Conservation (phyloP, 192 early-diverging fungal genomes). For the Fimicolochytrium jonesii region DNA sequence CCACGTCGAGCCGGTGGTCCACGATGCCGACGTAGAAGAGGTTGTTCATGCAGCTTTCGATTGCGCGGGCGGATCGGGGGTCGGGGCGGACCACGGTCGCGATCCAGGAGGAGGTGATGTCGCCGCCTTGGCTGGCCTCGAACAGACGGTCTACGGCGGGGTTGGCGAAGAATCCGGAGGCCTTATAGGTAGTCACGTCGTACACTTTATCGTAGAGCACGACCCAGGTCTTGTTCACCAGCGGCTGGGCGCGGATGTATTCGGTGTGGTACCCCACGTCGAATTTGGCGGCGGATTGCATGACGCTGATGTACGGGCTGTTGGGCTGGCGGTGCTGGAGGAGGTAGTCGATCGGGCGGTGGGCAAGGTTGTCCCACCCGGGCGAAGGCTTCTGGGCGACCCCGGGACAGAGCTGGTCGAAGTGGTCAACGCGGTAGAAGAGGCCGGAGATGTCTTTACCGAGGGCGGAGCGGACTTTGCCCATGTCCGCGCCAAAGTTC, state of each 20-base stretch:
- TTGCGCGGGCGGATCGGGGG: constrained; percentile 27
- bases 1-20: constrained; percentile 68
- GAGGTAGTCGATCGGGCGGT: constrained; percentile 1
- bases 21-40: constrained; percentile 74
- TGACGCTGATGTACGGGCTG: not conserved
- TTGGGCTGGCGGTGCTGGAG: not conserved
- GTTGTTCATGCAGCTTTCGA: constrained; percentile 68
- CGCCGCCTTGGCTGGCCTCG: not conserved
- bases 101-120: constrained; percentile 21
- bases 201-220: constrained; percentile 40
- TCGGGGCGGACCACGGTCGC: constrained; percentile 12
- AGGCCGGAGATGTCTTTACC: constrained; percentile 37
- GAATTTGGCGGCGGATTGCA: not conserved
- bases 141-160: constrained; percentile 7
- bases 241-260: constrained; percentile 20
- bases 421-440: constrained; percentile 31
- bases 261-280: constrained; percentile 23
- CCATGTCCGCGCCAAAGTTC: constrained; percentile 6
- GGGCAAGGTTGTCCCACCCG: constrained; percentile 36
- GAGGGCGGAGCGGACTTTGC: constrained; percentile 6
- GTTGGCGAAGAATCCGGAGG: constrained; percentile 9
- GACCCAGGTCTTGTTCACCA: constrained; percentile 23
- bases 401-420: constrained; percentile 32
- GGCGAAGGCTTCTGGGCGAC: constrained; percentile 11
- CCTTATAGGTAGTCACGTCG: constrained; percentile 31